phyloP scores from a whole-genome alignment of 2,329 filamentous ascomycete genomes.

The Simplicillium sp. region DNA sequence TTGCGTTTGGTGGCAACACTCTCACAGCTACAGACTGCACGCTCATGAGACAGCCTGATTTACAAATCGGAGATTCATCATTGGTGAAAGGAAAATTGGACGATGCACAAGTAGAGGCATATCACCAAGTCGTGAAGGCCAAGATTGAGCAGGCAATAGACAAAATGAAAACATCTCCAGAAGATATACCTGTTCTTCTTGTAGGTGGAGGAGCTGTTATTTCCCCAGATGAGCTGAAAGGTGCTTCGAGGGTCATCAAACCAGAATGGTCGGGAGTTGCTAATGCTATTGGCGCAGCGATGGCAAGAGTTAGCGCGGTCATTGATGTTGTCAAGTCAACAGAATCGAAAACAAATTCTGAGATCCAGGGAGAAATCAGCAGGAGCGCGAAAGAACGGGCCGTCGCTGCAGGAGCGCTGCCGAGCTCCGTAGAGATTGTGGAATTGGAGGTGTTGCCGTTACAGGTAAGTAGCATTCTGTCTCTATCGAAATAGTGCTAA shows the following conservation, averaged over 20 bases:
- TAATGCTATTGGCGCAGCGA: conserved; percentile 57
- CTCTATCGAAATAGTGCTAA: conserved; percentile 4
- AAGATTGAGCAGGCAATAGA: conserved; percentile 50
- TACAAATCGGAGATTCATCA: conserved; percentile 30
- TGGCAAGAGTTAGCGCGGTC: conserved; percentile 47
- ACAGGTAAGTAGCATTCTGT: conserved; percentile 21
- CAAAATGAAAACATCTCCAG: conserved; percentile 52
- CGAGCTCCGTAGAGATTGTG: conserved; percentile 33
- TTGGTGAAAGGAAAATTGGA: conserved; percentile 22
- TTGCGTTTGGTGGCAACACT: conserved; percentile 46
- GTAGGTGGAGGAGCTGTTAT: conserved; percentile 56
- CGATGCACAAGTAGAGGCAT: conserved; percentile 23
- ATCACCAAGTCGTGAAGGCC: conserved; percentile 30
- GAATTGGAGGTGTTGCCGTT: conserved; percentile 46
- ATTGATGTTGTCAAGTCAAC: conserved; percentile 42
- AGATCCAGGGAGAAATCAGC: conserved; percentile 27
- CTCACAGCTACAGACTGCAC: conserved; percentile 51
- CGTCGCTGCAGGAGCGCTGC: conserved; percentile 33
- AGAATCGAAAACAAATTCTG: conserved; percentile 25
- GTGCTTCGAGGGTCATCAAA: conserved; percentile 46
- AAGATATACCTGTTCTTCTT: conserved; percentile 49
- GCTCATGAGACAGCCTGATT: conserved; percentile 19
- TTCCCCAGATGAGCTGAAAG: conserved; percentile 42
- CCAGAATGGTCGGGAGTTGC: conserved; percentile 49
- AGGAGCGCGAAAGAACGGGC: conserved; percentile 32